These are phyloP conservation scores for Tylopilus plumbeoviolaceoides DNA, from an alignment of 768 basidiomycete species.

Conservation along the genomic window DNA sequence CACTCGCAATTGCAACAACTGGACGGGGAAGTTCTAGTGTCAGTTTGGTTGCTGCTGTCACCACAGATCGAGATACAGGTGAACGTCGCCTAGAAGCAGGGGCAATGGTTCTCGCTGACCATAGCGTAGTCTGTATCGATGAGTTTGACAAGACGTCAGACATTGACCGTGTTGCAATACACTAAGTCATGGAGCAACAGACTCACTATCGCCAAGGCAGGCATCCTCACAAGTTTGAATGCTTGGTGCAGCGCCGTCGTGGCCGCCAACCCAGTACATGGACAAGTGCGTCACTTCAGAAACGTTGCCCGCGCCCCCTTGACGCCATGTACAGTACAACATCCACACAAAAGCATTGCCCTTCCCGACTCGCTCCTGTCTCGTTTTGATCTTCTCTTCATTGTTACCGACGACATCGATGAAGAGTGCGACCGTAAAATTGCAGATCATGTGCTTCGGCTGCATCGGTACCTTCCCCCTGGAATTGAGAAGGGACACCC, in stretches of 20 bases:
- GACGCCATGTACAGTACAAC: slow-evolving; percentile 67
- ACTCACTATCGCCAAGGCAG: too few relatives aligned
- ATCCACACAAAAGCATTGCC: slow-evolving; percentile 98
- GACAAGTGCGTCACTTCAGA: slow-evolving; percentile 57
- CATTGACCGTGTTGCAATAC: too few relatives aligned
- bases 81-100: too few relatives aligned
- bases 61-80: too few relatives aligned
- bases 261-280: slow-evolving; percentile 98
- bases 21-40: too few relatives aligned
- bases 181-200: too few relatives aligned
- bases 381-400: slow-evolving; percentile 97
- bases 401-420: slow-evolving; percentile 97
- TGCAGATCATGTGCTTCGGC: slow-evolving; percentile 94
- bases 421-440: slow-evolving; percentile 91
- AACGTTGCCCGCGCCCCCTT: neutral
- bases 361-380: slow-evolving; percentile 96
- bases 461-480: slow-evolving; percentile 95
- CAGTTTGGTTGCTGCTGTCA: too few relatives aligned
- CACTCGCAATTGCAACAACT: too few relatives aligned
- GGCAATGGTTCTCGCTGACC: too few relatives aligned
- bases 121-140: too few relatives aligned
- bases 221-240: slow-evolving; percentile 97
- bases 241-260: slow-evolving; percentile 97
- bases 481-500: slow-evolving; percentile 97
- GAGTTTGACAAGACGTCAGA: too few relatives aligned